Evolutionary conservation across 228 moss, liverwort and hornwort species (phyloP), one percentile per base, ranked within the genome.

Genomic region (Sphagnum magellanicum): DNA sequence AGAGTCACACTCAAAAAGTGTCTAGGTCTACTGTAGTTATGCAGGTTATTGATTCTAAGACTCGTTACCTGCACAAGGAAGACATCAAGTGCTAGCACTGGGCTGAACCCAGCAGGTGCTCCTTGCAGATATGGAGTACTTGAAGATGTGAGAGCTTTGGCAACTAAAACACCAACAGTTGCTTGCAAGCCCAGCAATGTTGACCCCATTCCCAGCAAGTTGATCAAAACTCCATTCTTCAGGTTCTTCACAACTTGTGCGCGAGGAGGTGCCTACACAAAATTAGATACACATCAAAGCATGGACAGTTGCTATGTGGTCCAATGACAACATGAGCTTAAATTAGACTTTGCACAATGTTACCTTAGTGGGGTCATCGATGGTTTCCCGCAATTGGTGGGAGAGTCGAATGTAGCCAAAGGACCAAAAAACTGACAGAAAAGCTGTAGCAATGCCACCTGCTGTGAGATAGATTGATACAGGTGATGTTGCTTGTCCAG

Each of bases 361-460:
- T 80, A 92, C 92, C 88, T 91, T 93, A 5, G 93, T 76, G 62
- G 97, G 97, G 65, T 97, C 88, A 63, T 79, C 82, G 48, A 93
- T 88, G 6, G 93, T 87, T 47, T 89, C 79, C 6, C 93, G 89
- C 51, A 97, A 84, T 68, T 80, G 79, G 52, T 91, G 87, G 12
- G 97, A 79, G n/a, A 97, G 81, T 57, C 90, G 84, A 72, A 93
- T 84, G 74, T 91, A 93, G 47, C 93, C 88, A 67, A 93, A 97
- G n/a, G 97, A 93, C 97, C 93, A 90, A 76, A 97, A 97, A 71
- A 90, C 87, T 7, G 97, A 97, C 11, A 93, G 79, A 72, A 97
- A 97, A 4, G 91, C 97, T 47, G 93, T 86, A 13, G 91, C 97
- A 53, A 97, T 93, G 64, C 97, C 97, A 50, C 89, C 91, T 46